phyloP scores from a whole-genome alignment of 2,329 filamentous ascomycete genomes.

The Fonsecaea monophora region DNA sequence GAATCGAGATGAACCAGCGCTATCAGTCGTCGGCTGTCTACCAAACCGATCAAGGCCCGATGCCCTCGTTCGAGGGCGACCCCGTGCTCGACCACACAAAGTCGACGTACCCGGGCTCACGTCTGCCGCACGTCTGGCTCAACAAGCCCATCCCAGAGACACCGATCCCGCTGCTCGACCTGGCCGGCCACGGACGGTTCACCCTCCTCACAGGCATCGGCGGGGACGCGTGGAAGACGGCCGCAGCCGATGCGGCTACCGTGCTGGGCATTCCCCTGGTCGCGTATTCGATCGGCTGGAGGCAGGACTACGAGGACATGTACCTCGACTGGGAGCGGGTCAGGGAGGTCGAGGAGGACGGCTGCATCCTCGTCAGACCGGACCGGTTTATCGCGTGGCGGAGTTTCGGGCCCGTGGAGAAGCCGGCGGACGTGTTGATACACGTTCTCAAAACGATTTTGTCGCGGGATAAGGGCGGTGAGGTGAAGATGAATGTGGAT shows the following conservation, averaged over 20 bases:
- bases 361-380: constrained; percentile 62
- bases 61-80: constrained; percentile 44
- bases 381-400: constrained; percentile 67
- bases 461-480: not conserved
- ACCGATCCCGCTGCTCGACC: constrained; percentile 63
- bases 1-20: constrained; percentile 65
- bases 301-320: constrained; percentile 66
- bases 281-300: constrained; percentile 61
- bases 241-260: constrained; percentile 50
- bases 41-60: constrained; percentile 49
- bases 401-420: constrained; percentile 22
- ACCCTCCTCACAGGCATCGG: constrained; percentile 61
- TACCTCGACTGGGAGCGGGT: constrained; percentile 65
- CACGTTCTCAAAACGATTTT: not conserved
- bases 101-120: constrained; percentile 64
- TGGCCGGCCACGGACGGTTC: constrained; percentile 63
- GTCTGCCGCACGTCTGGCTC: constrained; percentile 69
- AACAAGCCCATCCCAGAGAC: constrained; percentile 54
- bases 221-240: constrained; percentile 60
- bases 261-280: constrained; percentile 56
- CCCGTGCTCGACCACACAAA: constrained; percentile 52
- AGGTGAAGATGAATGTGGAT: too few species aligned
- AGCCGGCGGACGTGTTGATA: not conserved
- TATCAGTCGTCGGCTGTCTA: constrained; percentile 57
- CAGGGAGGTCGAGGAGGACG: constrained; percentile 62